These are phyloP conservation scores for Exutisphaerella laricina DNA, from an alignment of 2,329 filamentous ascomycete species.

Conservation along the genomic window DNA sequence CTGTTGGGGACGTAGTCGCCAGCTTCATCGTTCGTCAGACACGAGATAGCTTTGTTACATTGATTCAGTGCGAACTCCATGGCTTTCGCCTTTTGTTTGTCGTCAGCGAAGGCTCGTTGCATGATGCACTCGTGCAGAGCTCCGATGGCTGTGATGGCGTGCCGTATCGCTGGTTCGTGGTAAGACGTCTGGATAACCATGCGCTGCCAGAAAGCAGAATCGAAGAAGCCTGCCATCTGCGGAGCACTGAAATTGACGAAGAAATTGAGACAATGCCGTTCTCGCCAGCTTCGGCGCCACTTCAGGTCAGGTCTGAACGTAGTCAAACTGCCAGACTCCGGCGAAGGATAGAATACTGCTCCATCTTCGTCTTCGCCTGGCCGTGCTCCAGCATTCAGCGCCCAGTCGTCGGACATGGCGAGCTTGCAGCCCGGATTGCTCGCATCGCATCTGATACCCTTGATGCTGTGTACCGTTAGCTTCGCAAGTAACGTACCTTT, in stretches of 20 bases:
- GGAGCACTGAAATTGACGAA: slow-evolving; percentile 37
- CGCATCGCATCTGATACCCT: slow-evolving; percentile 28
- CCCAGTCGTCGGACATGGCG: slow-evolving; percentile 30
- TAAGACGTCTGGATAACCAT: slow-evolving; percentile 32
- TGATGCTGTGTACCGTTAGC: slow-evolving; percentile 21
- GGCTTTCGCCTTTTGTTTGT: slow-evolving; percentile 29
- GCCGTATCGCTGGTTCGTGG: slow-evolving; percentile 31
- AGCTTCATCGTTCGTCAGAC: slow-evolving; percentile 24
- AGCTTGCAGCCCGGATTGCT: slow-evolving; percentile 25
- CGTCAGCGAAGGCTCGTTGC: slow-evolving; percentile 28
- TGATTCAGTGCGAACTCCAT: slow-evolving; percentile 31
- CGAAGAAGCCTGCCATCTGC: slow-evolving; percentile 33
- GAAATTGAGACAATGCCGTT: slow-evolving; percentile 32
- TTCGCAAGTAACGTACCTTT: not conserved
- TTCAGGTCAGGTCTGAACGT: slow-evolving; percentile 25
- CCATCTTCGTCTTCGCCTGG: slow-evolving; percentile 17
- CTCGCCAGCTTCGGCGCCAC: slow-evolving; percentile 31
- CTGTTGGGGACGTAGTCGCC: slow-evolving; percentile 15
- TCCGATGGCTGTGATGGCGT: slow-evolving; percentile 32
- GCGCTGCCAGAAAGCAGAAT: slow-evolving; percentile 30
- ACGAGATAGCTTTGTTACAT: slow-evolving; percentile 31
- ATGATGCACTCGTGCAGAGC: slow-evolving; percentile 32
- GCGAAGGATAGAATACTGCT: slow-evolving; percentile 7
- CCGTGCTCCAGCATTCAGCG: slow-evolving; percentile 21
- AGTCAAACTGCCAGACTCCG: slow-evolving; percentile 15